Percentiles rank a stretch among this genome's conserved stretches.
These are phyloP conservation scores for Stachybotrys elegans DNA, from an alignment of 2,329 filamentous ascomycete genomes.

Conservation along the genomic window DNA sequence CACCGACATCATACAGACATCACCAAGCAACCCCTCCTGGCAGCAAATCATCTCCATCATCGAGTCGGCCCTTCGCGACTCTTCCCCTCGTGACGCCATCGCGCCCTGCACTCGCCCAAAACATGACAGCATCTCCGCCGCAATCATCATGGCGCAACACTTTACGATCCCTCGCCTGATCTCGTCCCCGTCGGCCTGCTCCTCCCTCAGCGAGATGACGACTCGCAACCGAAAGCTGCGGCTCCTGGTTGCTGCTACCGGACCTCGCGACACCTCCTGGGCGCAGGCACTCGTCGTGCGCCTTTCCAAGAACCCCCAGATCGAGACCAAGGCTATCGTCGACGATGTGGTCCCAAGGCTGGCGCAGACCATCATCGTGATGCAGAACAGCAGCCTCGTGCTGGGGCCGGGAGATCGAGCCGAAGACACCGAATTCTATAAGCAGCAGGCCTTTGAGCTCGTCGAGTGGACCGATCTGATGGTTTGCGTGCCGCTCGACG, in stretches of 20 bases:
- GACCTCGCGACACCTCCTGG: conserved; percentile 59
- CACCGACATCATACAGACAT: no score
- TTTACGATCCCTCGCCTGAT: conserved; percentile 24
- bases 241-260: conserved; percentile 62
- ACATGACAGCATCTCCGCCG: conserved; percentile 22
- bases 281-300: conserved; percentile 62
- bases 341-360: conserved; percentile 61
- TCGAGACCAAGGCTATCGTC: conserved; percentile 57
- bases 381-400: conserved; percentile 46
- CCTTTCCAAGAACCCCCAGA: conserved; percentile 59
- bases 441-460: conserved; percentile 55
- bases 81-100: not conserved
- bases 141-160: conserved; percentile 25
- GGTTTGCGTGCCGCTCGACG: conserved; percentile 78
- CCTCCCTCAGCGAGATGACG: conserved; percentile 31
- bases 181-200: conserved; percentile 24
- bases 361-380: conserved; percentile 56
- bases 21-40: no score
- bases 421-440: conserved; percentile 47
- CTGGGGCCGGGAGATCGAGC: conserved; percentile 26
- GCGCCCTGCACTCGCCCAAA: conserved; percentile 6
- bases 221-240: conserved; percentile 43
- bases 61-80: not conserved
- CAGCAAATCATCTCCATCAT: not conserved
- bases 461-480: conserved; percentile 86